phyloP scores from a whole-genome alignment of 345 rosid genomes.

The Anastatica hierochuntica region DNA sequence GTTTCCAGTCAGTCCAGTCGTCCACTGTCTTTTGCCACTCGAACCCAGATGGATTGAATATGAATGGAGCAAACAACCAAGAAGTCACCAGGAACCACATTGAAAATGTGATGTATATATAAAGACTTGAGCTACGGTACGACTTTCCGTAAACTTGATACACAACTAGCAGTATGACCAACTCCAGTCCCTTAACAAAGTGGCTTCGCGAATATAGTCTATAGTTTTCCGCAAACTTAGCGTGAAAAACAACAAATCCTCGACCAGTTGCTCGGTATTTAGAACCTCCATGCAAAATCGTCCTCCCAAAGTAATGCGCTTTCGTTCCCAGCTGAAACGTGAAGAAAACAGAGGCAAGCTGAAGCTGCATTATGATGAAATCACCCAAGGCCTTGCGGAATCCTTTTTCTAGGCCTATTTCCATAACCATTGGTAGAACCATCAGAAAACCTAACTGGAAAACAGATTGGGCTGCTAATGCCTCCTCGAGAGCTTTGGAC shows the following conservation, averaged over 20 bases:
- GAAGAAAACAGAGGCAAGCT: constrained; percentile 89
- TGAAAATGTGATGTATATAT: constrained; percentile 61
- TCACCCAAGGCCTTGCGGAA: constrained; percentile 78
- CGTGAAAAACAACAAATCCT: constrained; percentile 87
- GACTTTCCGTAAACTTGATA: constrained; percentile 63
- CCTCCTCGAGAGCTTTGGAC: constrained; percentile 81
- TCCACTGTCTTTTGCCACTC: constrained; percentile 97
- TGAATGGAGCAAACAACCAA: constrained; percentile 93
- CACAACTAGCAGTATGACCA: constrained; percentile 56
- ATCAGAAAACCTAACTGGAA: constrained; percentile 80
- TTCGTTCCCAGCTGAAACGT: constrained; percentile 98
- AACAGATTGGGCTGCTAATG: constrained; percentile 68
- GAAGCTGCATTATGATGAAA: constrained; percentile 93
- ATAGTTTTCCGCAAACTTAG: constrained; percentile 82
- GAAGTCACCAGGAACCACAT: constrained; percentile 91
- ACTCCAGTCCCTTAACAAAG: constrained; percentile 84
- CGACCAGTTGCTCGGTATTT: constrained; percentile 81
- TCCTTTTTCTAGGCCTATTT: constrained; percentile 91
- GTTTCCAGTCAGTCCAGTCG: constrained; percentile 97
- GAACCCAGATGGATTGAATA: constrained; percentile 92
- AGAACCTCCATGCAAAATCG: constrained; percentile 91
- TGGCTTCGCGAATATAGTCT: constrained; percentile 88
- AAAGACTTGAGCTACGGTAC: constrained; percentile 63
- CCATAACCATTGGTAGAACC: constrained; percentile 94
- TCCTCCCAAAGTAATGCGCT: constrained; percentile 83